Base-by-base conservation (phyloP, 768 basidiomycete genomes). In the Lentinula edodes region DNA sequence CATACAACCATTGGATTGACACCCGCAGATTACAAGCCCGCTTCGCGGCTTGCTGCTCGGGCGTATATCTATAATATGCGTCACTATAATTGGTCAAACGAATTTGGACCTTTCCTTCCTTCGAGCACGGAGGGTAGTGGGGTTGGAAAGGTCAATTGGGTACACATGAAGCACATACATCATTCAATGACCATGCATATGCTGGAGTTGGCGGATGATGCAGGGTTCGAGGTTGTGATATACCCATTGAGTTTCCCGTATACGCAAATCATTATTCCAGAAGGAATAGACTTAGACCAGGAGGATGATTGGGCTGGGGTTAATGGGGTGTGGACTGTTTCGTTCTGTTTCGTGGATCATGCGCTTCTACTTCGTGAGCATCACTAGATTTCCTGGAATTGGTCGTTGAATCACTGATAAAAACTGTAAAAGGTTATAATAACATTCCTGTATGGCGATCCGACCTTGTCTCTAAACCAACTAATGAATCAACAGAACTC, bases 301-400 rank as follows among this genome's bases (percentile, higher is more conserved):
- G 74, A 71, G 55, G 62, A 66, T 48, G 86, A 87, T 68, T 86
- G 86, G 85, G 84, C 80, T 1, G 83, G 84, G 2, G 71, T 90
- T 0, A 74, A 75, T 36, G 89, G 88, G 0, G 36, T 70, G 15
- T 90, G 89, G 89, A 72, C 74, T 4, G 79, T 84, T 12, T 79
- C 82, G n/a, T 89, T 88, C 66, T 84, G 81, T 57, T 90, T 87
- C 66, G 79, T 82, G 57, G 88, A 90, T 68, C 88, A 90, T 66
- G 73, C 85, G 5, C 85, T 86, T 52, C 76, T 90, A 41, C 66
- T 88, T 45, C 72, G 88, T 90, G 66, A 70, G 87, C 75, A 13
- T 55, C 38, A 38, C 13, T 71, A 32, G 65, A 67, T 56, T 64
- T 18, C 34, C 52, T 36, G 2, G 16, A n/a, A 36, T 18, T 36